These are phyloP conservation scores for Trichoderma lentiforme DNA, from an alignment of 2,329 filamentous ascomycete species.

Conservation along the genomic window DNA sequence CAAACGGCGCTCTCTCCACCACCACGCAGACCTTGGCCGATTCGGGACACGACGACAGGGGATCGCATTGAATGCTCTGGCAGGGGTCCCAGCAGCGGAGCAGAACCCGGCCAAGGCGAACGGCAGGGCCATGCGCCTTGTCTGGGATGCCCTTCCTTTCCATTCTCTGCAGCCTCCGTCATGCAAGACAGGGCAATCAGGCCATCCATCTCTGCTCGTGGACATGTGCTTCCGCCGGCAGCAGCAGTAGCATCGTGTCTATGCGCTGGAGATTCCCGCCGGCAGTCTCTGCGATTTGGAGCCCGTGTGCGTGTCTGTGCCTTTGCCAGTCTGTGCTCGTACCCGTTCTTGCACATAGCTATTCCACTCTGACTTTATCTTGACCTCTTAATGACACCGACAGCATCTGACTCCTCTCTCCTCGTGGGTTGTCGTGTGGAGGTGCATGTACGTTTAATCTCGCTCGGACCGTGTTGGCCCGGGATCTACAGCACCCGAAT, in stretches of 20 bases:
- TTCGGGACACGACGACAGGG: slow-evolving; percentile 12
- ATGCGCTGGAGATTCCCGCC: background rate
- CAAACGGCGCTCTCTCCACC: slow-evolving; percentile 13
- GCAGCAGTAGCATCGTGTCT: background rate
- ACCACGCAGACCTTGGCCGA: slow-evolving; percentile 5
- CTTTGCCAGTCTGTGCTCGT: background rate
- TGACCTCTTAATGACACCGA: background rate
- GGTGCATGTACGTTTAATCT: slow-evolving; percentile 12
- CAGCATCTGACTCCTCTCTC: background rate
- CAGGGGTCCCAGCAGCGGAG: slow-evolving; percentile 9
- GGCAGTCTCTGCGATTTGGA: background rate
- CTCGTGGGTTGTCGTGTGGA: background rate
- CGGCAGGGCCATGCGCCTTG: background rate
- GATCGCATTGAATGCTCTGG: slow-evolving; percentile 4
- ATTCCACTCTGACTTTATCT: background rate
- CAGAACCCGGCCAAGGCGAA: slow-evolving; percentile 13
- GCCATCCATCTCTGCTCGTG: background rate
- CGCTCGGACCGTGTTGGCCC: slow-evolving; percentile 9
- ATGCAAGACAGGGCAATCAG: slow-evolving; percentile 11
- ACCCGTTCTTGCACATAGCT: background rate
- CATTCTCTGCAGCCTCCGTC: slow-evolving; percentile 8
- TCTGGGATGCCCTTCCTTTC: background rate
- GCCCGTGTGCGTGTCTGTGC: background rate
- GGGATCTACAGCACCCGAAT: slow-evolving; percentile 4
- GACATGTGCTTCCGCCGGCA: background rate